A percentile compares a stretch with the other conserved stretches of the same genome.
These are phyloP conservation scores for Quercus cerris DNA, from an alignment of 306 rosid genomes.

Conservation along the genomic window DNA sequence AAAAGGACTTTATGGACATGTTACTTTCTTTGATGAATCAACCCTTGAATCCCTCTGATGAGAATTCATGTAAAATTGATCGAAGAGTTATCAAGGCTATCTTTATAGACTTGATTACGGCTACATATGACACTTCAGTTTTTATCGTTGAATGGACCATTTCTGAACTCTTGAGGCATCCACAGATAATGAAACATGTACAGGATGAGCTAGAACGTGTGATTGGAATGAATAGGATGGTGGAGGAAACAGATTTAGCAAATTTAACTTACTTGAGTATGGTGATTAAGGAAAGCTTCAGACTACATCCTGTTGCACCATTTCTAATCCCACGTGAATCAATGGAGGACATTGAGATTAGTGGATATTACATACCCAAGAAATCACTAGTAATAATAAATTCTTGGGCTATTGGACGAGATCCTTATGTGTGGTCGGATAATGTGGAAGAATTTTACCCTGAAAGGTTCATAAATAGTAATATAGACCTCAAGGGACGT, in stretches of 20 bases:
- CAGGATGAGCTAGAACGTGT: slow-evolving; percentile 36
- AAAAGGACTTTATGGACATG: slow-evolving; percentile 27
- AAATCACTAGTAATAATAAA: slow-evolving; percentile 34
- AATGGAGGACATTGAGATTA: slow-evolving; percentile 19
- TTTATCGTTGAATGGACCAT: slow-evolving; percentile 27
- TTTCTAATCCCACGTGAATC: slow-evolving; percentile 31
- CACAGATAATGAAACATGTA: slow-evolving; percentile 33
- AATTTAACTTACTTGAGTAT: slow-evolving; percentile 27
- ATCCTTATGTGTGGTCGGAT: slow-evolving; percentile 35
- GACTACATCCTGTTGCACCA: slow-evolving; percentile 38
- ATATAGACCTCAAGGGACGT: slow-evolving; percentile 22
- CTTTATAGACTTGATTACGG: slow-evolving; percentile 25
- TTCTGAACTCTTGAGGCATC: slow-evolving; percentile 42
- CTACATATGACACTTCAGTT: slow-evolving; percentile 7
- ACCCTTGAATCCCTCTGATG: slow-evolving; percentile 21
- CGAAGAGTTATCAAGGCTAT: slow-evolving; percentile 38
- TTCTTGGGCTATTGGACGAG: slow-evolving; percentile 37
- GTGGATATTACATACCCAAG: slow-evolving; percentile 32
- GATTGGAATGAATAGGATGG: slow-evolving; percentile 29
- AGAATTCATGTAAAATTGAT: slow-evolving; percentile 14
- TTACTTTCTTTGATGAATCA: slow-evolving; percentile 25
- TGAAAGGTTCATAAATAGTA: slow-evolving; percentile 29
- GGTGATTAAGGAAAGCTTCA: slow-evolving; percentile 41
- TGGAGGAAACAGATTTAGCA: slow-evolving; percentile 34
- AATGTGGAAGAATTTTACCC: slow-evolving; percentile 40